Evolutionary conservation across 2,329 filamentous ascomycete genomes (phyloP), one percentile per base, ranked within the genome.

Genomic region (Nannizzia gypsea): DNA sequence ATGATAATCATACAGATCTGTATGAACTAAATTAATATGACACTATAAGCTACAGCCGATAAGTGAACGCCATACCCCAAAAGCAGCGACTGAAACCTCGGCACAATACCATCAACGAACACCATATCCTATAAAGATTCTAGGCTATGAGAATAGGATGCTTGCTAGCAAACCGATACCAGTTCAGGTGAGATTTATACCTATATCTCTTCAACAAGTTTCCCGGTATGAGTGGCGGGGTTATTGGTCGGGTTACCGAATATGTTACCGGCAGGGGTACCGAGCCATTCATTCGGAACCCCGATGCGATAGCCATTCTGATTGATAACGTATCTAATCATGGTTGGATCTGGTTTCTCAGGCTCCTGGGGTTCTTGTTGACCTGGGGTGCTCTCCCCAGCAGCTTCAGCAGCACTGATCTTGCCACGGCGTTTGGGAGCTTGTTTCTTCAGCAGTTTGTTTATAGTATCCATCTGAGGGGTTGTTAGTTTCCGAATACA

Each of bases 371-470:
- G 65, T 59, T 76, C 74, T 63, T 73, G 71, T 3, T 69, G 71
- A 3, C 67, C 71, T 15, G 75, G 72, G 0, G 73, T 74, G 13
- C 70, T 71, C 3, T 70, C 73, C 59, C 70, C 68, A 38, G 72
- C 66, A 1, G 72, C 73, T 60, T 78, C 76, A 8, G 71, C 74
- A 17, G 74, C 76, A 5, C 74, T 71, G 50, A 78, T 79, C 59
- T 76, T 76, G 34, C 77, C 77, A 46, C 77, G 75, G 13, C 76
- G 73, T 69, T 86, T 86, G 1, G 83, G 81, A 1, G 82, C 82
- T 70, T 85, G 84, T 67, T 85, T 86, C 67, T 82, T 82, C 57
- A 86, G 78, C n/a, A 85, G 77, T 60, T 83, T 81, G 69, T 85
- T 84, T 71, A 86, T 85, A 1, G 83, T 85, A 67, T 85, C 83